phyloP scores from a whole-genome alignment of 345 rosid species.

The Lenwebbia sp. region DNA sequence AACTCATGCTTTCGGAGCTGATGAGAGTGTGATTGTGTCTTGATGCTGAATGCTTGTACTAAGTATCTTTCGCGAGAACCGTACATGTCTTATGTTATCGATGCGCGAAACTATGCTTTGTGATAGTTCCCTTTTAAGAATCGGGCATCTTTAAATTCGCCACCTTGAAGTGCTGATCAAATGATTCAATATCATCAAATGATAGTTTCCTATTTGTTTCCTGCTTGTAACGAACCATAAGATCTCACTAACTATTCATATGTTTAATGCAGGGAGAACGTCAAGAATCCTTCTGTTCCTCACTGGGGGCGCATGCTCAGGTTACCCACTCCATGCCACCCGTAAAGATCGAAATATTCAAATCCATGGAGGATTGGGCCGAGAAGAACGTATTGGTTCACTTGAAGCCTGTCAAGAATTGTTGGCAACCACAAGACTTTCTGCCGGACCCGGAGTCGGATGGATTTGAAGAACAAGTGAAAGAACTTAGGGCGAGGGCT shows the following conservation, averaged over 20 bases:
- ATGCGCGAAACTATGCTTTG: not conserved
- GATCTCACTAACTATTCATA: not conserved
- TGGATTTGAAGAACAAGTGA: slow-evolving; percentile 75
- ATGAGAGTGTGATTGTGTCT: not conserved
- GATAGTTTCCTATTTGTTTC: not conserved
- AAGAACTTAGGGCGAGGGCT: slow-evolving; percentile 68
- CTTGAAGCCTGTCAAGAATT: slow-evolving; percentile 76
- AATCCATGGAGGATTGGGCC: slow-evolving; percentile 82
- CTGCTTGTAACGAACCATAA: not conserved
- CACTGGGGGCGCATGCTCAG: slow-evolving; percentile 61
- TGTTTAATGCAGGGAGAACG: slow-evolving; percentile 39
- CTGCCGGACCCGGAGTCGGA: slow-evolving; percentile 69
- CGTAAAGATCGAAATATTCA: slow-evolving; percentile 77
- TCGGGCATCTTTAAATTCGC: not conserved
- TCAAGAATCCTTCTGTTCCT: slow-evolving; percentile 68
- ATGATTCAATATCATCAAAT: not conserved
- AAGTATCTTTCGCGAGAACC: not conserved
- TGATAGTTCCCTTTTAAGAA: not conserved
- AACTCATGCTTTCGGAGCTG: not conserved
- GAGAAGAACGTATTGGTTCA: slow-evolving; percentile 44
- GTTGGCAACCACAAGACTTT: slow-evolving; percentile 95
- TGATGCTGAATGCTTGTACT: not conserved
- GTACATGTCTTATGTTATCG: not conserved
- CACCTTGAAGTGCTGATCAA: too few species aligned
- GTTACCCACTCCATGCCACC: slow-evolving; percentile 82